Percentiles rank a stretch among this genome's conserved stretches.
These are phyloP conservation scores for Hypomyces perniciosus DNA, from an alignment of 2,329 filamentous ascomycete species.

Conservation along the genomic window DNA sequence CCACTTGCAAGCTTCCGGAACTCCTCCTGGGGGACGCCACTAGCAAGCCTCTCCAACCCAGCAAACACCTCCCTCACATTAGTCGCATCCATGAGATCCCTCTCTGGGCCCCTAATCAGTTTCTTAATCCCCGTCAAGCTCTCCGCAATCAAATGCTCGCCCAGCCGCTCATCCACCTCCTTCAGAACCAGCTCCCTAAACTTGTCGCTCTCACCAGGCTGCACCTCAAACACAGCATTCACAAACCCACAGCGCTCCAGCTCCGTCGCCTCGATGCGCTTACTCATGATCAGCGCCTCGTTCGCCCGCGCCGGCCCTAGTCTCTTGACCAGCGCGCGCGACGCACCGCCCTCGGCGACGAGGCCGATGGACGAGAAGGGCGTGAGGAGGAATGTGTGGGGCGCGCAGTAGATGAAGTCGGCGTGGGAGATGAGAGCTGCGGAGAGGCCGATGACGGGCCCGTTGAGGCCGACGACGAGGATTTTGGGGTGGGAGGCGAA, in stretches of 20 bases:
- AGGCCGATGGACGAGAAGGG: slow-evolving; percentile 88
- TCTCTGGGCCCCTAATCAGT: slow-evolving; percentile 68
- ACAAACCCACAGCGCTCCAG: slow-evolving; percentile 74
- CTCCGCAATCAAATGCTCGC: slow-evolving; percentile 71
- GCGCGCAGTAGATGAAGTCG: slow-evolving; percentile 87
- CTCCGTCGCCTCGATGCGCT: slow-evolving; percentile 66
- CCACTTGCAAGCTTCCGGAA: slow-evolving; percentile 79
- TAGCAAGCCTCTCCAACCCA: slow-evolving; percentile 73
- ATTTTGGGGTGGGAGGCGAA: slow-evolving; percentile 95
- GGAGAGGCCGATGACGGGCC: slow-evolving; percentile 80
- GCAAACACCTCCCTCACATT: slow-evolving; percentile 81
- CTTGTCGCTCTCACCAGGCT: slow-evolving; percentile 56
- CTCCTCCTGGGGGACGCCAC: slow-evolving; percentile 78
- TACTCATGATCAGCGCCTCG: slow-evolving; percentile 89
- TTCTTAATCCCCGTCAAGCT: slow-evolving; percentile 81
- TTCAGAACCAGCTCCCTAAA: slow-evolving; percentile 67
- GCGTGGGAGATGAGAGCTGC: slow-evolving; percentile 77
- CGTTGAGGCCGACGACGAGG: slow-evolving; percentile 85
- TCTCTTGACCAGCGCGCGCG: slow-evolving; percentile 69
- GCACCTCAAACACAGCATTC: slow-evolving; percentile 67
- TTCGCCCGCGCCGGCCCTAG: slow-evolving; percentile 79
- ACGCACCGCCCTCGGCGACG: slow-evolving; percentile 81
- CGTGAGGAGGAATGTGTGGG: slow-evolving; percentile 78
- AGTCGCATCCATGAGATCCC: slow-evolving; percentile 66
- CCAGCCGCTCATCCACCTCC: slow-evolving; percentile 77